phyloP scores from a whole-genome alignment of 1,139 yeast species.

The Taphrina betulina region DNA sequence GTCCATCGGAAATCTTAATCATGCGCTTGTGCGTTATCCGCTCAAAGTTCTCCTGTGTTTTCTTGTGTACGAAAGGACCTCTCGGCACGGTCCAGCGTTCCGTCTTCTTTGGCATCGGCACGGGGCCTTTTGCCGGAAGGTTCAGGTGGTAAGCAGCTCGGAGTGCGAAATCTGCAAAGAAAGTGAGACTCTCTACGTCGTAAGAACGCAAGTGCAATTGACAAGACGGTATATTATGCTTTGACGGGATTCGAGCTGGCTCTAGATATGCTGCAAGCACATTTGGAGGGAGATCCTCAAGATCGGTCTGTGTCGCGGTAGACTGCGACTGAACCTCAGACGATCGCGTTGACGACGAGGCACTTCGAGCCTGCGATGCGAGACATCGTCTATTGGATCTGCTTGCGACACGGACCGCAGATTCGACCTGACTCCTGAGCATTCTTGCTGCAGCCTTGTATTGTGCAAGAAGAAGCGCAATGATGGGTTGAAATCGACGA shows the following conservation, averaged over 20 bases:
- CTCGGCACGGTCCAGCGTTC: constrained; percentile 92
- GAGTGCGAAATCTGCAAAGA: constrained; percentile 79
- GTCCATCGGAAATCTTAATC: constrained; percentile 76
- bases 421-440: too few relatives aligned
- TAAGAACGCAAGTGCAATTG: constrained; percentile 71
- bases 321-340: too few relatives aligned
- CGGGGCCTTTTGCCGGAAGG: constrained; percentile 72
- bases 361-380: too few relatives aligned
- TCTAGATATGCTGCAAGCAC: constrained; percentile 80
- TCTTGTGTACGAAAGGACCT: constrained; percentile 93
- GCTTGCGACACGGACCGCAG: too few relatives aligned
- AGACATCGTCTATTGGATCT: too few relatives aligned
- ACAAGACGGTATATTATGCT: constrained; percentile 65
- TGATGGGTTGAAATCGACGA: too few relatives aligned
- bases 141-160: constrained; percentile 89
- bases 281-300: constrained; percentile 60
- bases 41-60: constrained; percentile 90
- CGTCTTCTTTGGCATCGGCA: constrained; percentile 65
- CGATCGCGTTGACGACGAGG: too few relatives aligned
- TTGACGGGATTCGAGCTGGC: constrained; percentile 67
- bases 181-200: constrained; percentile 65
- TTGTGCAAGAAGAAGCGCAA: too few relatives aligned
- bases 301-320: constrained; percentile 5
- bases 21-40: constrained; percentile 77
- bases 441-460: too few relatives aligned